Base-by-base conservation (phyloP, 129 eudicot species). In the Heracleum sosnowskyi region DNA sequence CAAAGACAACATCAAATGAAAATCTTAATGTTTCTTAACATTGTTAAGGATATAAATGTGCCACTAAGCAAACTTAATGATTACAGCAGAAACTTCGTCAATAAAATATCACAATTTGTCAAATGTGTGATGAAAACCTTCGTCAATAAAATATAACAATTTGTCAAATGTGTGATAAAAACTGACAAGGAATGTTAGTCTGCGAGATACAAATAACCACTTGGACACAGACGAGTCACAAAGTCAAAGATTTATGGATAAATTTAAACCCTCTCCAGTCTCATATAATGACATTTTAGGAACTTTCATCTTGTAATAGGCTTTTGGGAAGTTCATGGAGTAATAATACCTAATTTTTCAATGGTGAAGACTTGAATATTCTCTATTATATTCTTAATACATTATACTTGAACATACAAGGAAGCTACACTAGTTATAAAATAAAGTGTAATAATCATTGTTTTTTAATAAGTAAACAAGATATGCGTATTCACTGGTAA, bases 1-100 rank as follows among this genome's bases (percentile, higher is more conserved):
- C 66, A 53, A 75, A 69, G 73, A 36, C 6, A 28, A 71, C 78
- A 81, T 22, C 15, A 51, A 79, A 81, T 22, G 10, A 51, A 79
- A 83, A 81, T 42, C 28, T 11, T 70, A 74, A 37, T 69, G 24
- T 31, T 29, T 40, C 44, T 40, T 40, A 40, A 7, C 8, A 11
- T 40, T 44, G 47, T 44, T 24, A 74, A 2, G 6, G n/a, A 41
- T 16, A 31, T 13, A 28, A 57, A 71, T 22, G 41, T 49, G 49
- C 71, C 70, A 26, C 36, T n/a, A 64, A 64, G 24, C 72, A 33
- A 33, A 37, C 72, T 66, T 29, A 28, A 31, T 66, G 24, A 28
- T 33, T 11, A 13, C 34, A 31, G 40, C 39, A 13, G 36, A 63
- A 63, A 63, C 1, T 28, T 63, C 20, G 20, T 63, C 70, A 63